Percentiles rank a stretch among this genome's conserved stretches.
Conservation (phyloP, 495 filamentous ascomycete genomes). For the Tirmania nivea region DNA sequence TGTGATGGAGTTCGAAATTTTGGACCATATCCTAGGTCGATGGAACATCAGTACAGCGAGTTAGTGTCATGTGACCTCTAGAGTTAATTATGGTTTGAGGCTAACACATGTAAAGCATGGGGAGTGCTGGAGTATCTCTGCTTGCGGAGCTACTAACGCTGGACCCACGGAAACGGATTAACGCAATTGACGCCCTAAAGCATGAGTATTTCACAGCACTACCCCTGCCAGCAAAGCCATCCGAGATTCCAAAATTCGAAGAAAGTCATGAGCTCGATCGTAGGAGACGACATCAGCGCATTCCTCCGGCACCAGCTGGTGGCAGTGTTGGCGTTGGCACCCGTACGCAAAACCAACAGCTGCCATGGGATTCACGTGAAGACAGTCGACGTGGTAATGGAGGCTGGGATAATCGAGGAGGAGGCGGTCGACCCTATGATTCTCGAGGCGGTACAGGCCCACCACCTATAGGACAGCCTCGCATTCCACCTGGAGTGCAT, state of each 20-base stretch:
- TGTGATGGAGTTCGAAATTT: constrained; percentile 53
- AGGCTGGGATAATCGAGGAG: constrained; percentile 14
- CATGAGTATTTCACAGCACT: constrained; percentile 72
- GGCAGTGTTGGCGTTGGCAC: constrained; percentile 49
- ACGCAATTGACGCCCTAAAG: constrained; percentile 80
- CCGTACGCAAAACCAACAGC: constrained; percentile 36
- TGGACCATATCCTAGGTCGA: constrained; percentile 37
- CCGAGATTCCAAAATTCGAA: constrained; percentile 69
- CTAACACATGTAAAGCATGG: constrained; percentile 19
- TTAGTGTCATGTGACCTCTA: constrained; percentile 19
- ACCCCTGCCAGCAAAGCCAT: constrained; percentile 58
- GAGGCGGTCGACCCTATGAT: constrained; percentile 24
- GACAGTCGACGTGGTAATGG: constrained; percentile 20
- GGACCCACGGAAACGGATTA: constrained; percentile 70
- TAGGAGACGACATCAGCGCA: constrained; percentile 57
- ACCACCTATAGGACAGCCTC: constrained; percentile 9
- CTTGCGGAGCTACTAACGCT: constrained; percentile 66
- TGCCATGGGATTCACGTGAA: constrained; percentile 30
- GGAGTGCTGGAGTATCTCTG: constrained; percentile 48
- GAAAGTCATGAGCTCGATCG: constrained; percentile 93
- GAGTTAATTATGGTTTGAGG: constrained; percentile 3
- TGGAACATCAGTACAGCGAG: constrained; percentile 51
- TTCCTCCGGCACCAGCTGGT: constrained; percentile 77
- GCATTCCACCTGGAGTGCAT: constrained; percentile 10
- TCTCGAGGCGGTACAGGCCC: constrained; percentile 19